Evolutionary conservation across 345 rosid genomes (phyloP).

Genomic region (Luvunga scandens): DNA sequence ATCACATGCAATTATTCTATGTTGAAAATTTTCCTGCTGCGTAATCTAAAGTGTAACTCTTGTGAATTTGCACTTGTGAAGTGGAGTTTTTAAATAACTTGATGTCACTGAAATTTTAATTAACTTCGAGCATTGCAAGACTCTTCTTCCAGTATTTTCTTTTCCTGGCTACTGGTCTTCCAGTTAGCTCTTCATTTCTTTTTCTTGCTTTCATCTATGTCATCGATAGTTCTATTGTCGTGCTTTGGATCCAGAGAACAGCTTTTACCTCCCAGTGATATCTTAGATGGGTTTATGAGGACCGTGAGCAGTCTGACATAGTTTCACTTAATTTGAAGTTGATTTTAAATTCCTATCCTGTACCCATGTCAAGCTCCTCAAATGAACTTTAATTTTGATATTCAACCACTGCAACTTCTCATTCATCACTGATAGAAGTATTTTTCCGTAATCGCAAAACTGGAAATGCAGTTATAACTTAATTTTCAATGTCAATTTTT

Average conservation of each 20-base stretch:
- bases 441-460: not conserved
- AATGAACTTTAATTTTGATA: not conserved
- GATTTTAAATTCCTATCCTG: not conserved
- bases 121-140: not conserved
- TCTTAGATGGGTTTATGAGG: not conserved
- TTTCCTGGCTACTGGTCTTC: not conserved
- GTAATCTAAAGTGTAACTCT: not conserved
- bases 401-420: not conserved
- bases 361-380: not conserved
- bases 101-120: not conserved
- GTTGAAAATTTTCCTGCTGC: not conserved
- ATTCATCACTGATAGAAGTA: not conserved
- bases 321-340: not conserved
- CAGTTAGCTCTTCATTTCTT: not conserved
- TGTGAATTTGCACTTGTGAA: not conserved
- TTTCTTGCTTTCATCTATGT: not conserved
- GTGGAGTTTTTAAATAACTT: not conserved
- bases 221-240: not conserved
- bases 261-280: not conserved
- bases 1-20: not conserved
- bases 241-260: not conserved
- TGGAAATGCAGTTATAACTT: not conserved
- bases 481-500: slow-evolving; percentile 9
- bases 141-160: not conserved
- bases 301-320: not conserved